A percentile compares a stretch with the other conserved stretches of the same genome.
Conservation (phyloP, 2,329 filamentous ascomycete species). For the Aspergillus udagawae region DNA sequence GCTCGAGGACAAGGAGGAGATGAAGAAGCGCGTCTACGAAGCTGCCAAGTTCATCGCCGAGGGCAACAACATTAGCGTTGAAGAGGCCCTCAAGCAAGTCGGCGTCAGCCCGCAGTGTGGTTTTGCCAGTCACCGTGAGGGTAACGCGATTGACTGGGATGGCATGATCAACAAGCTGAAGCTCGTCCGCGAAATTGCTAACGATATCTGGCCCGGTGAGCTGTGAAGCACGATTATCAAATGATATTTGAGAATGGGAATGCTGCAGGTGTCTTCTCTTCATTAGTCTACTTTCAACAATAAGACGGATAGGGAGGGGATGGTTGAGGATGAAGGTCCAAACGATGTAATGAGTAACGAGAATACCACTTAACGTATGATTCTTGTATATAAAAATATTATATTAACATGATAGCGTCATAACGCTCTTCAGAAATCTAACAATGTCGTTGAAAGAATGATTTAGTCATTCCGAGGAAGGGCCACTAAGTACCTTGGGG, state of each 20-base stretch:
- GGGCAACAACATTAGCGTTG: slow-evolving; percentile 59
- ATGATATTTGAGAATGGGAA: slow-evolving; percentile 1
- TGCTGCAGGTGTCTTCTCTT: slow-evolving; percentile 8
- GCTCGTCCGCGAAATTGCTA: slow-evolving; percentile 66
- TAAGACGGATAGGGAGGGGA: neutral
- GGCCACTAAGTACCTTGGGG: neutral
- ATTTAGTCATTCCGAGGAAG: neutral
- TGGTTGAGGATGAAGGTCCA: slow-evolving; percentile 7
- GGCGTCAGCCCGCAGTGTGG: slow-evolving; percentile 69
- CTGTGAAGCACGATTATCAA: slow-evolving; percentile 27
- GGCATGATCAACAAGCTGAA: slow-evolving; percentile 71
- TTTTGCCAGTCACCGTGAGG: slow-evolving; percentile 70
- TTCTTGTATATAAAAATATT: slow-evolving; percentile 11
- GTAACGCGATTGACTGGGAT: slow-evolving; percentile 64
- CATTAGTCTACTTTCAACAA: slow-evolving; percentile 11
- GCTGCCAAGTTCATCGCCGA: slow-evolving; percentile 67
- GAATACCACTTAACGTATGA: slow-evolving; percentile 18
- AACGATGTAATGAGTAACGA: slow-evolving; percentile 11
- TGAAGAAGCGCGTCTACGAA: slow-evolving; percentile 56
- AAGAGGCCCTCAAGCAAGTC: slow-evolving; percentile 66
- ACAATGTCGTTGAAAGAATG: neutral
- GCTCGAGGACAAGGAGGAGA: slow-evolving; percentile 61
- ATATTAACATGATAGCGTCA: neutral
- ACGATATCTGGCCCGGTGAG: slow-evolving; percentile 65
- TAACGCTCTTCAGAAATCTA: neutral